phyloP scores from a whole-genome alignment of 345 rosid genomes.

The Lepidium didymum region DNA sequence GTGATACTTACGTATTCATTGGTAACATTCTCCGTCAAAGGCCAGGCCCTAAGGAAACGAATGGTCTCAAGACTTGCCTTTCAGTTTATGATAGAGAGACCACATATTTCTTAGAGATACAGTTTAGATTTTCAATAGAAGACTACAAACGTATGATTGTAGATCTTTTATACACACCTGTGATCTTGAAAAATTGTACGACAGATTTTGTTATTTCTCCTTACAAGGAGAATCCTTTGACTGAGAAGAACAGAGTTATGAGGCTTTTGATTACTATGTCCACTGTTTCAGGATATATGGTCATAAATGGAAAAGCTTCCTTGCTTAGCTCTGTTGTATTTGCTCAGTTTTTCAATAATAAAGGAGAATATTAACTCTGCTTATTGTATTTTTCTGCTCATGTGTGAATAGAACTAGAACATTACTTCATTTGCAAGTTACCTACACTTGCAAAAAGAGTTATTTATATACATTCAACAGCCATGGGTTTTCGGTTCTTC shows the following conservation, averaged over 20 bases:
- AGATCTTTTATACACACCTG: neutral
- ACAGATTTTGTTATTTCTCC: slow-evolving; percentile 1
- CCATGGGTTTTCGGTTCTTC: too few relatives aligned
- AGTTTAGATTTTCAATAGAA: neutral
- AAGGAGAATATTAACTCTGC: neutral
- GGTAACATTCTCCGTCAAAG: neutral
- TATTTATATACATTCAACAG: too few relatives aligned
- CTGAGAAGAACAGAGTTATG: slow-evolving; percentile 13
- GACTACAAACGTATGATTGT: neutral
- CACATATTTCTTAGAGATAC: neutral
- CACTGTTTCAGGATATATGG: slow-evolving; percentile 8
- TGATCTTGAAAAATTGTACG: neutral
- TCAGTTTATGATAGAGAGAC: neutral
- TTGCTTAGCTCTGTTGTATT: neutral
- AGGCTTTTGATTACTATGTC: slow-evolving; percentile 20
- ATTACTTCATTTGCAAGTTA: too few relatives aligned
- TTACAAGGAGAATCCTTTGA: neutral
- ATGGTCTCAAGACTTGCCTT: slow-evolving; percentile 1
- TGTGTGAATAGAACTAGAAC: too few relatives aligned
- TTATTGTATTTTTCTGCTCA: too few relatives aligned
- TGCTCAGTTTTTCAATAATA: neutral
- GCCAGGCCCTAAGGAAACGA: neutral
- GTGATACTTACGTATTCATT: slow-evolving; percentile 9
- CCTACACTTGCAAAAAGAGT: too few relatives aligned
- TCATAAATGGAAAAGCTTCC: neutral